Evolutionary conservation across 2,329 filamentous ascomycete species (phyloP).

Genomic region (Diaporthe sp.): DNA sequence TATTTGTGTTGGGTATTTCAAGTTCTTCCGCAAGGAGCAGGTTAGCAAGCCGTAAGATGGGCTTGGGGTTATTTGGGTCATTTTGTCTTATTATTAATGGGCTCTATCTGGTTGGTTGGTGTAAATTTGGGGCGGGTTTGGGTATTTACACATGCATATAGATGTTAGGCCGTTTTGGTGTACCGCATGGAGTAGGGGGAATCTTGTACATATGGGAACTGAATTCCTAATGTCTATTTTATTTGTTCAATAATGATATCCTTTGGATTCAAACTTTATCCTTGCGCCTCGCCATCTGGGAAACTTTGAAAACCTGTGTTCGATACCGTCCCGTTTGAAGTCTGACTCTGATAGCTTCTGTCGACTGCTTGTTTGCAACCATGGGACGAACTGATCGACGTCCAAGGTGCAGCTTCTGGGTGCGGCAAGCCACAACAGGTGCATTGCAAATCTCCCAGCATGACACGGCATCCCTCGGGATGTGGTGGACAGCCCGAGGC

Average conservation of each 20-base stretch:
- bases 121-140: not conserved
- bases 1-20: slow-evolving; percentile 68
- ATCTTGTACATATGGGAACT: slow-evolving; percentile 13
- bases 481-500: slow-evolving; percentile 12
- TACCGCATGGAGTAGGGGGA: slow-evolving; percentile 11
- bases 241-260: slow-evolving; percentile 17
- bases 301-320: not conserved
- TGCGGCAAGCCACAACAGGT: not conserved
- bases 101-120: not conserved
- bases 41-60: slow-evolving; percentile 41
- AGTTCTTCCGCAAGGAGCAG: slow-evolving; percentile 59
- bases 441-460: slow-evolving; percentile 8
- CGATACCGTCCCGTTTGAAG: not conserved
- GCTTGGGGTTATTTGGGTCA: not conserved
- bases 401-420: not conserved
- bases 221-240: slow-evolving; percentile 27
- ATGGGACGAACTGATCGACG: not conserved
- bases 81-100: not conserved
- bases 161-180: not conserved
- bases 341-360: not conserved
- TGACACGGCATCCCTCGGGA: not conserved
- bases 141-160: slow-evolving; percentile 17
- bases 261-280: not conserved
- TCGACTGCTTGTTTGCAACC: not conserved
- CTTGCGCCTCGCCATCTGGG: not conserved